These are phyloP conservation scores for Boletus edulis DNA, from an alignment of 768 basidiomycete species.

Conservation along the genomic window DNA sequence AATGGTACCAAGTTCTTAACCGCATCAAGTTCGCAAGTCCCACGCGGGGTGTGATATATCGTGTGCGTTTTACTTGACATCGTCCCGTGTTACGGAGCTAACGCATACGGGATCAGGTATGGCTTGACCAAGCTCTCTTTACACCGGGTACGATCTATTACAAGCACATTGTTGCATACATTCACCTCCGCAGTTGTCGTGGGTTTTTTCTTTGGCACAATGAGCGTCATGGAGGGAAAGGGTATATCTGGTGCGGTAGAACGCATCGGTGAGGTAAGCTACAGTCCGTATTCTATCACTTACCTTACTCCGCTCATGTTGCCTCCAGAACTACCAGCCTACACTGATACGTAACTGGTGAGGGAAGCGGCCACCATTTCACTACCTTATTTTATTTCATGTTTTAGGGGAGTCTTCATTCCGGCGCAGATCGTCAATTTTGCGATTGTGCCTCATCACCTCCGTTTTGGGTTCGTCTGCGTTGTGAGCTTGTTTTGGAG, in stretches of 20 bases:
- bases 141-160: conserved; percentile 52
- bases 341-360: conserved; percentile 79
- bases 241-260: conserved; percentile 47
- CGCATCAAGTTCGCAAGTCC: conserved; percentile 65
- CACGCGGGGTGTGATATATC: conserved; percentile 54
- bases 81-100: neutral
- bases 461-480: conserved; percentile 72
- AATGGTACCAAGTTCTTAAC: conserved; percentile 77
- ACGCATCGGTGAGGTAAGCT: conserved; percentile 39
- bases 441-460: conserved; percentile 68
- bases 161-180: conserved; percentile 3
- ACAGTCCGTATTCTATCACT: neutral
- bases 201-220: conserved; percentile 65
- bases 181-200: conserved; percentile 36
- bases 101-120: conserved; percentile 48
- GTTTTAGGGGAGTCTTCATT: conserved; percentile 62
- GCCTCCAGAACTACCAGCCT: conserved; percentile 60
- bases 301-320: neutral
- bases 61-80: conserved; percentile 41
- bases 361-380: conserved; percentile 6
- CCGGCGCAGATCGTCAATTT: conserved; percentile 83
- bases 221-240: conserved; percentile 81
- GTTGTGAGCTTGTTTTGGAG: conserved; percentile 84
- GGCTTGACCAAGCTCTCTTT: conserved; percentile 75
- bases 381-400: neutral